Base-by-base conservation (phyloP, 352 stramenopile genomes). In the Phytophthora pini region DNA sequence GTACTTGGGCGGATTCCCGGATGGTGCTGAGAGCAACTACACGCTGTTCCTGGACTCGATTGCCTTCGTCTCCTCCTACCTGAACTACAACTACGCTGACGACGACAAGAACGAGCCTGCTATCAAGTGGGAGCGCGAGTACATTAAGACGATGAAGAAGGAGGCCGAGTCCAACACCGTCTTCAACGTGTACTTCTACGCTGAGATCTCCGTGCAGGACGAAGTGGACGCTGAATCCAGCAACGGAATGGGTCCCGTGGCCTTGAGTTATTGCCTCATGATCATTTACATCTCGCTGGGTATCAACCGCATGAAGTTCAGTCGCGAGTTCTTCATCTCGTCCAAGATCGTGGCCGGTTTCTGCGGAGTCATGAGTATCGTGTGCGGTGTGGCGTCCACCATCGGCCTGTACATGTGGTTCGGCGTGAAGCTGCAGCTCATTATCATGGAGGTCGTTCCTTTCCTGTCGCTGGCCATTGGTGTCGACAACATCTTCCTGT, bases 381-480 rank as follows among this genome's bases (percentile, higher is more conserved):
- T 88, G 29, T 73, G 82, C 20, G 76, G 77, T 48, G 81, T 90
- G 49, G 67, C 76, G 12, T 73, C 75, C 22, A 90, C 81, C 8
- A 87, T 90, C 40, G 81, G 77, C 26, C 57, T 90, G 22, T 90
- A 84, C 70, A 83, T 82, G 63, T 88, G 79, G 81, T 67, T 61
- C 34, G 74, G 73, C 12, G 81, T 80, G 26, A 85, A 87, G 48
- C 65, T 90, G n/a, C 81, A 90, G 61, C 53, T 90, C 12, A 84
- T 90, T 29, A 87, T 90, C 44, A 88, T 90, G 75, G 81, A 90
- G 22, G 81, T 90, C 15, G 79, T 90, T 27, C 81, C 81, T 24
- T 90, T 90, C 60, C 59, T 90, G 41, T 83, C 81, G 46, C 62
- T 90, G 26, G 81, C 81, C 3, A 90, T 90, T 31, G 81, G 81